Evolutionary conservation across 2,329 filamentous ascomycete species (phyloP), one percentile per base, ranked within the genome.

Genomic region (Xylaria hypoxylon): DNA sequence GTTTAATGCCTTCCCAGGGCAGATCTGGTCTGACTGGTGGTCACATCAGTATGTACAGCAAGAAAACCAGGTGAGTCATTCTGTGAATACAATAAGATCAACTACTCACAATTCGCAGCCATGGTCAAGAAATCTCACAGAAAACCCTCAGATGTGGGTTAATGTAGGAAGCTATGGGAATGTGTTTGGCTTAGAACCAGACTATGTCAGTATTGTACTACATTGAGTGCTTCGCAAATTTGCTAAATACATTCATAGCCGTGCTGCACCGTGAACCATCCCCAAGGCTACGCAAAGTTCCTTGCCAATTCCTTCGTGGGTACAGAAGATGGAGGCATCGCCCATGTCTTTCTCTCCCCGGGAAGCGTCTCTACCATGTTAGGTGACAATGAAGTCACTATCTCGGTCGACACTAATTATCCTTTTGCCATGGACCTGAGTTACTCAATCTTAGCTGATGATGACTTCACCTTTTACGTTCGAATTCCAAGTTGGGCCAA

Each of bases 251-350:
- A 6, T 33, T 26, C 38, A 63, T 68, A 76, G 74, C 82, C 82
- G 5, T 88, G 86, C 75, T 88, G 86, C 69, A 85, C 85, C 0
- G 86, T 88, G 64, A 88, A 88, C 68, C 83, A 87, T 70, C 83
- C 82, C 0, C 85, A 87, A 73, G 86, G 82, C 3, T 86, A 84
- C 70, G 84, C 86, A 0, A 87, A 88, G 66, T 87, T 85, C 63
- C 76, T 85, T 0, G 80, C 84, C n/a, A 79, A 80, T 56, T 81
- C 81, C 31, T 87, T 81, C 71, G 79, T 84, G 3, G 74, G 72
- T 5, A 79, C 80, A 5, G 80, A 80, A n/a, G 75, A 80, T 13
- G 77, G 80, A 38, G 82, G 82, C 13, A 72, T 87, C n/a, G 82
- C 81, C n/a, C 86, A 88, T 72, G 80, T 81, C 0, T 74, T 87